A percentile compares a stretch with the other conserved stretches of the same genome.
Conservation (phyloP, 345 rosid genomes). For the Citrus australasica region DNA sequence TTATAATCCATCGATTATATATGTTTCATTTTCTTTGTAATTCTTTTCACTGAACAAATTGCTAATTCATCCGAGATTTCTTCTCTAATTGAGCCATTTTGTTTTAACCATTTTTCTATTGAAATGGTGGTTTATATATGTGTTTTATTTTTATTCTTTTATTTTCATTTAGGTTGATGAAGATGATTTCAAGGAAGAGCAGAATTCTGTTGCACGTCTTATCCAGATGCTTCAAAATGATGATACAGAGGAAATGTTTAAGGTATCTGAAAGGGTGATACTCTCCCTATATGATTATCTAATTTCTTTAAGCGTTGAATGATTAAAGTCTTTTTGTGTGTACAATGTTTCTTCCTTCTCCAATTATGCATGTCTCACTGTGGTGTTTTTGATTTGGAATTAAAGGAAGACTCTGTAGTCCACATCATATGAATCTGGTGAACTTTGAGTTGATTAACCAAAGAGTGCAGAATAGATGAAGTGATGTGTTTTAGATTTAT, state of each 20-base stretch:
- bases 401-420: not conserved
- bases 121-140: slow-evolving; percentile 7
- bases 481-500: not conserved
- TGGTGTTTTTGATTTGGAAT: not conserved
- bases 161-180: slow-evolving; percentile 61
- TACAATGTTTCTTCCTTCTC: not conserved
- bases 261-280: slow-evolving; percentile 47
- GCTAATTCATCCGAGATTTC: not conserved
- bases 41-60: not conserved
- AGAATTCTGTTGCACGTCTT: slow-evolving; percentile 93
- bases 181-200: slow-evolving; percentile 97
- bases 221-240: slow-evolving; percentile 88
- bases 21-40: not conserved
- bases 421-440: not conserved
- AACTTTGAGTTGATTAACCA: not conserved
- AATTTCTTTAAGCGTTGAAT: not conserved
- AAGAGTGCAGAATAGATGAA: not conserved
- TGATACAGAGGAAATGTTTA: slow-evolving; percentile 92
- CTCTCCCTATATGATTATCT: not conserved
- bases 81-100: not conserved
- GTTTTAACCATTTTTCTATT: not conserved
- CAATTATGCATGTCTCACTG: not conserved
- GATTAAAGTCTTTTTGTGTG: not conserved
- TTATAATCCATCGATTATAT: not conserved
- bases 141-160: slow-evolving; percentile 7